Percentiles rank a stretch among this genome's conserved stretches.
Conservation (phyloP, 495 filamentous ascomycete species). For the Aspergillus asperescens region DNA sequence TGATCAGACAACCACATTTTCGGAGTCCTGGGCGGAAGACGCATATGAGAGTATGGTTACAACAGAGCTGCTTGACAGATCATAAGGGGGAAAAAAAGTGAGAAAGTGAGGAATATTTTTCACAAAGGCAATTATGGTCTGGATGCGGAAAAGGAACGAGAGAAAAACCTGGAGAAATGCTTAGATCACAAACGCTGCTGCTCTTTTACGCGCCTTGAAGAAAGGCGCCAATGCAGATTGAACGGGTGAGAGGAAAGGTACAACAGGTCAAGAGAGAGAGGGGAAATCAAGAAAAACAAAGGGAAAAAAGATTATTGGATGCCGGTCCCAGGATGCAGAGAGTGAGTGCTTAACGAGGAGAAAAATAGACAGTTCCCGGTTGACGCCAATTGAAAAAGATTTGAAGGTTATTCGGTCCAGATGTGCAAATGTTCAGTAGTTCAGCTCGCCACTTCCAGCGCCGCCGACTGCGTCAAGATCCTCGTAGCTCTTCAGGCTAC, state of each 20-base stretch:
- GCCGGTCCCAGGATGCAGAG: slow-evolving; percentile 7
- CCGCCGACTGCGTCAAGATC: slow-evolving; percentile 77
- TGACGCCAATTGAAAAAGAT: slow-evolving; percentile 12
- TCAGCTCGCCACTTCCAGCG: slow-evolving; percentile 53
- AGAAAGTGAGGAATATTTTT: no score
- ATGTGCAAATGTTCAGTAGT: slow-evolving; percentile 56
- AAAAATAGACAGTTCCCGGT: background rate
- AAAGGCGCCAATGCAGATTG: background rate
- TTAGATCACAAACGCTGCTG: no score
- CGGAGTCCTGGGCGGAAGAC: background rate
- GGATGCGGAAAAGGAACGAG: slow-evolving; percentile 2
- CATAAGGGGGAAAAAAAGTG: background rate
- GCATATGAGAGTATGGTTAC: background rate
- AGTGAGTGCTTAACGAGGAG: background rate
- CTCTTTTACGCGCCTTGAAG: background rate
- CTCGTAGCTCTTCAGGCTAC: slow-evolving; percentile 92
- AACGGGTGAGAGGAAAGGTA: no score
- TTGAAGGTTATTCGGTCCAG: background rate
- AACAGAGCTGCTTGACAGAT: background rate
- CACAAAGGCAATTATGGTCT: no score
- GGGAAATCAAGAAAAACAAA: background rate
- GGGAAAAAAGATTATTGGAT: background rate
- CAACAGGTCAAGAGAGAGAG: background rate
- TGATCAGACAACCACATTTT: background rate
- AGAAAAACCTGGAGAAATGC: background rate